Conservation (phyloP, 352 stramenopile genomes). For the Peronospora belbahrii region DNA sequence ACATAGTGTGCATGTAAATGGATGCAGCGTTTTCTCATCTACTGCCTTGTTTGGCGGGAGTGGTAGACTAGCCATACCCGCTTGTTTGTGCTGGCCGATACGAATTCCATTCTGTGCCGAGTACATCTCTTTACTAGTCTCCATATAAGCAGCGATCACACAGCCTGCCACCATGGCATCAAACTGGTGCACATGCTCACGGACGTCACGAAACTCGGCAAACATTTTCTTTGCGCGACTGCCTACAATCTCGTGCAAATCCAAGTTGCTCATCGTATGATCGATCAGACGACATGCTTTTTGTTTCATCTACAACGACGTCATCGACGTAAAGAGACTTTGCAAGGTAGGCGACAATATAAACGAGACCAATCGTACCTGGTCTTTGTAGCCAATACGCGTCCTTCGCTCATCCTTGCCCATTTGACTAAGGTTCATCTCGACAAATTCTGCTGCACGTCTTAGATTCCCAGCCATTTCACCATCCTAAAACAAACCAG, state of each 20-base stretch:
- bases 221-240: slow-evolving; percentile 94
- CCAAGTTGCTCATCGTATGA: slow-evolving; percentile 91
- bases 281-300: slow-evolving; percentile 83
- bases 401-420: slow-evolving; percentile 93
- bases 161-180: slow-evolving; percentile 87
- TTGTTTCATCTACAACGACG: slow-evolving; percentile 86
- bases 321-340: slow-evolving; percentile 16
- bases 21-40: slow-evolving; percentile 84
- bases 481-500: slow-evolving; percentile 50
- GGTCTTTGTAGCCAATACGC: slow-evolving; percentile 95
- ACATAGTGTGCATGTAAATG: slow-evolving; percentile 70
- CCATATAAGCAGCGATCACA: slow-evolving; percentile 82
- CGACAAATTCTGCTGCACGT: slow-evolving; percentile 86
- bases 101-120: slow-evolving; percentile 69
- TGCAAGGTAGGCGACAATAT: slow-evolving; percentile 3
- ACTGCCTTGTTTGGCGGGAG: slow-evolving; percentile 67
- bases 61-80: slow-evolving; percentile 36
- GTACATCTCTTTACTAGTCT: slow-evolving; percentile 85
- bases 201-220: slow-evolving; percentile 93
- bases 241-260: slow-evolving; percentile 92
- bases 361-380: slow-evolving; percentile 52
- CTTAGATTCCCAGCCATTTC: slow-evolving; percentile 82
- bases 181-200: slow-evolving; percentile 93
- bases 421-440: slow-evolving; percentile 96
- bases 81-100: slow-evolving; percentile 51